Evolutionary conservation across 768 basidiomycete species (phyloP).

Genomic region (Phlebiopsis flavidoalba): DNA sequence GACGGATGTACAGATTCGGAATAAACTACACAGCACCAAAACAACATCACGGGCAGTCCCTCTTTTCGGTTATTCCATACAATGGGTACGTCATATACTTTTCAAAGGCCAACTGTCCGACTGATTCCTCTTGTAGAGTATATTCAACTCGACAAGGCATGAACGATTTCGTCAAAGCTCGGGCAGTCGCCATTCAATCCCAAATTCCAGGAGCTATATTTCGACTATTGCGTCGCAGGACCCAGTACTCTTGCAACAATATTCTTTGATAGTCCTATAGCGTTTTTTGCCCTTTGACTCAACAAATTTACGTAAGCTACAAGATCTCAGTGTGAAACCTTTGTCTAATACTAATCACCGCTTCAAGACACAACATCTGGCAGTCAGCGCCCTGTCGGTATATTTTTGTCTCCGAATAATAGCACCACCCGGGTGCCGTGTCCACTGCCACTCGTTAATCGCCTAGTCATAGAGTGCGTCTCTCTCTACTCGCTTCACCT

Average conservation of each 20-base stretch:
- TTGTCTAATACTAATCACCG: slow-evolving; percentile 32
- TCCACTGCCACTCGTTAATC: slow-evolving; percentile 34
- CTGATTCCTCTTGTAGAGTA: slow-evolving; percentile 3
- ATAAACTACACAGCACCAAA: slow-evolving; percentile 30
- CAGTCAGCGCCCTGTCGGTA: slow-evolving; percentile 49
- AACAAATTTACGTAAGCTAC: slow-evolving; percentile 43
- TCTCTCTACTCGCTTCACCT: neutral
- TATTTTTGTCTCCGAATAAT: slow-evolving; percentile 49
- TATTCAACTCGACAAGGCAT: slow-evolving; percentile 19
- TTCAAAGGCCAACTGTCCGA: neutral
- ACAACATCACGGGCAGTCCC: slow-evolving; percentile 49
- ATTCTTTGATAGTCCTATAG: slow-evolving; percentile 37
- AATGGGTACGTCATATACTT: slow-evolving; percentile 45
- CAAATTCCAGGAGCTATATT: slow-evolving; percentile 61
- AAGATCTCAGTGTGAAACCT: neutral
- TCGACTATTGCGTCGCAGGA: slow-evolving; percentile 40
- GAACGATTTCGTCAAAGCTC: slow-evolving; percentile 45
- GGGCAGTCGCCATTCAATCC: slow-evolving; percentile 43
- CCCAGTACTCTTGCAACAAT: slow-evolving; percentile 32
- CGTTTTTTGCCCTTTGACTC: slow-evolving; percentile 51
- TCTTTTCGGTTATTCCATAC: slow-evolving; percentile 41
- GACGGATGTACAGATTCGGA: slow-evolving; percentile 28
- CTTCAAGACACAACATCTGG: slow-evolving; percentile 59
- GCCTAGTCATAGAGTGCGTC: slow-evolving; percentile 58
- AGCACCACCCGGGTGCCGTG: neutral